Evolutionary conservation across 371 early-diverging fungal genomes (phyloP).

Genomic region (Chytridiales sp.): DNA sequence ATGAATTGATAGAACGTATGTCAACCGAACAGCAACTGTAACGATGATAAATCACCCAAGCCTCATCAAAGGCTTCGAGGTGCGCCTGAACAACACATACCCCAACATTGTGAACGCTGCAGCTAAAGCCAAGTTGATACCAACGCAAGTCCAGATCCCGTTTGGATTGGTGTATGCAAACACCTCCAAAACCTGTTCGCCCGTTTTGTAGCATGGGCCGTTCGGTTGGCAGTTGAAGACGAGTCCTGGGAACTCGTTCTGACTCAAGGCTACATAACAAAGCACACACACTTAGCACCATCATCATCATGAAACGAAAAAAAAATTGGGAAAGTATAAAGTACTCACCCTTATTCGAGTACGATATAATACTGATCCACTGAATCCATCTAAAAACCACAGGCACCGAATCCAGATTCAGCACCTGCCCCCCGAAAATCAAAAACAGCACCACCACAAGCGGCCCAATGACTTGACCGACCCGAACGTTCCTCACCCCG

Average conservation of each 20-base stretch:
- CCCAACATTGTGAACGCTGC: no score
- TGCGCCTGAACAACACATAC: no score
- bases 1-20: no score
- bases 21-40: no score
- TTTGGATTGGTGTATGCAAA: no score
- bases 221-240: neutral
- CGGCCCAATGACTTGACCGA: constrained; percentile 53
- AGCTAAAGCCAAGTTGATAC: no score
- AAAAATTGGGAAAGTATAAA: neutral
- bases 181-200: no score
- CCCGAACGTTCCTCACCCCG: constrained; percentile 36
- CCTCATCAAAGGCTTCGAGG: no score
- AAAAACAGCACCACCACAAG: constrained; percentile 47
- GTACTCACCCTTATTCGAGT: constrained; percentile 20
- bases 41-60: no score
- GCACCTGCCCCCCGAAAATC: constrained; percentile 51
- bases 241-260: neutral
- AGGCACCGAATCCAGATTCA: constrained; percentile 44
- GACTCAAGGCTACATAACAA: neutral
- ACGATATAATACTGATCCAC: constrained; percentile 41
- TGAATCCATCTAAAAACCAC: constrained; percentile 46
- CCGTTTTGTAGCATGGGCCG: neutral
- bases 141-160: no score
- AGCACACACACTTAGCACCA: neutral
- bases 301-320: neutral